Evolutionary conservation across 192 early-diverging fungal species (phyloP), one percentile per base, ranked within the genome.

Genomic region (Coemansia pectinata): DNA sequence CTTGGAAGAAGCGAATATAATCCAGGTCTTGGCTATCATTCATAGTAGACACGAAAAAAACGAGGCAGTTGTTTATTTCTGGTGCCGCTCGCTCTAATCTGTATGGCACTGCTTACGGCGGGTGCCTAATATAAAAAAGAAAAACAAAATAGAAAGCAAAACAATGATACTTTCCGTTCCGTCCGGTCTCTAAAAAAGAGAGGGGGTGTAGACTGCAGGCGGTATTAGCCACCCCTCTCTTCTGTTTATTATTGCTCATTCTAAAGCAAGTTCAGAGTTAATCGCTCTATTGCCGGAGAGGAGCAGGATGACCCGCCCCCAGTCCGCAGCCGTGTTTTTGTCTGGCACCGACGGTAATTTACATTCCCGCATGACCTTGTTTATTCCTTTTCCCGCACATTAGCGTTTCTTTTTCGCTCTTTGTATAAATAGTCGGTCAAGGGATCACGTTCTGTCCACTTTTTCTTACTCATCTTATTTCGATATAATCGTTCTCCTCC

Each of bases 311-410:
- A 21, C 40, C 40, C 40, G n/a, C 50, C 7, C 4, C 21, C 52
- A 29, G 52, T 53, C 52, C 47, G 25, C 25, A 53, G 52, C 52
- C 52, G 52, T 53, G 27, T 53, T 53, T 53, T 53, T 25, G 52
- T 25, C 52, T 27, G 21, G n/a, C 47, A 48, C 47, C 47, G 19
- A 48, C 47, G 47, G 47, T 48, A 48, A 48, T 53, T 53, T 25
- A 25, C 52, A 27, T 53, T 29, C n/a, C 52, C 52, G 23, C 52
- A 53, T 29, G 52, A 53, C 52, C 52, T 27, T 53, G 21, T 29
- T 53, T 53, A 25, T 53, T 53, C 52, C 25, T 11, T 53, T 53
- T 53, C 52, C 52, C 52, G 52, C 52, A 53, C 25, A 53, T 25
- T 53, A 53, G 52, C 52, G 52, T 53, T 53, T 53, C 27, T 53